Base-by-base conservation (phyloP, 129 eudicot species). In the Lactuca sativa region DNA sequence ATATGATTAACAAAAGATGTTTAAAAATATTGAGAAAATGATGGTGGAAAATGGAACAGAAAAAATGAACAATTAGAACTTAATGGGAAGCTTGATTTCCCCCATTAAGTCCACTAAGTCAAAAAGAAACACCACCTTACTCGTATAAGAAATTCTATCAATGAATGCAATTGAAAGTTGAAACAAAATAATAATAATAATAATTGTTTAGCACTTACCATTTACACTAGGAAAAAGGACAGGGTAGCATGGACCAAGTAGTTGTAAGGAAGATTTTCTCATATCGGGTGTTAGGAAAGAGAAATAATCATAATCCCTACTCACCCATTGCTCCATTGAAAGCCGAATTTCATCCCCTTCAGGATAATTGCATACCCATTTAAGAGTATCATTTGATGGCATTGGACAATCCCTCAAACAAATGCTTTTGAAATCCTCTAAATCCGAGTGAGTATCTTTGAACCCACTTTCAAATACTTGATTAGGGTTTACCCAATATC, bases 201-300 rank as follows among this genome's bases (percentile, higher is more conserved):
- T 21, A 17, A 9, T 57, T 54, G 55, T 49, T 64, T 13, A 30
- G 64, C 38, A 31, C 84, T 38, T 82, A 93, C 99, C 99, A 79
- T 95, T 95, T 31, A 90, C 93, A 81, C 85, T 95, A 14, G 99
- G 99, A 83, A 90, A 95, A 71, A 95, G 86, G 37, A 95, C 87
- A 0, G 99, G 99, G 68, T 90, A 95, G 81, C 99, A 95, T 21
- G 97, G 99, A 67, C 99, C 97, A 57, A 81, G 99, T 70, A 95
- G 99, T 70, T 87, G 97, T 58, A 95, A 83, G 69, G 99, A 95
- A 58, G 80, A 79, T 80, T 90, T 95, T 63, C 95, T 84, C 67
- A 90, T 87, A 12, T 82, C 93, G 4, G 97, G 99, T 65, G 97
- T 87, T 37, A 95, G 78, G 78, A 85, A 87, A 0, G 88, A 84